Conservation (phyloP, 2,329 filamentous ascomycete genomes). For the Sporothrix mexicana region DNA sequence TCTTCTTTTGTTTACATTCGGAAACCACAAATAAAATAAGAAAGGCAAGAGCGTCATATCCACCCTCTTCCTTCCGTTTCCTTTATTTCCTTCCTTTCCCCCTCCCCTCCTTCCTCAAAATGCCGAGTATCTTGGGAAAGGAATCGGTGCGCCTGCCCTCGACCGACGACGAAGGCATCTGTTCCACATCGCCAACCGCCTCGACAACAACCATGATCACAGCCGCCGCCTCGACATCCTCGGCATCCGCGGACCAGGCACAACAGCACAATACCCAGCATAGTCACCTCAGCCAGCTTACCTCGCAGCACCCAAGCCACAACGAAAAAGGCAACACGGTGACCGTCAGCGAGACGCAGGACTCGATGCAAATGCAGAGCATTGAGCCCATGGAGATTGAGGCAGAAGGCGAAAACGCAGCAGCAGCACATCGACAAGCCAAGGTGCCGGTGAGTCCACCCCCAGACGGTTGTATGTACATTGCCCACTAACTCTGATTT, state of each 20-base stretch:
- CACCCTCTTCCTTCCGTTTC: background rate
- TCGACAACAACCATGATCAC: constrained; percentile 33
- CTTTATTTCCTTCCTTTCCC: background rate
- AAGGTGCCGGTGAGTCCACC: background rate
- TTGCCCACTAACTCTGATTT: background rate
- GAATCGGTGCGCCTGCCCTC: constrained; percentile 30
- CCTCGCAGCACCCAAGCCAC: background rate
- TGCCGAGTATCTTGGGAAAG: constrained; percentile 9
- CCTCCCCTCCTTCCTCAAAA: background rate
- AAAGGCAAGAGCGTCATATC: background rate
- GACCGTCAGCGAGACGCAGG: constrained; percentile 2
- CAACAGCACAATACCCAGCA: background rate
- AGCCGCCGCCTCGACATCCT: constrained; percentile 25
- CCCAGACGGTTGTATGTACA: too few species aligned
- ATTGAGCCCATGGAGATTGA: constrained; percentile 24
- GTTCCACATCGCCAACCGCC: constrained; percentile 22
- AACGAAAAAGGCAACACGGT: background rate
- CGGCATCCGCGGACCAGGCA: background rate
- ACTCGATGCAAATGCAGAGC: background rate
- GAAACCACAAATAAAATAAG: background rate
- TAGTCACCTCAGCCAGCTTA: background rate
- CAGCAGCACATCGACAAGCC: background rate
- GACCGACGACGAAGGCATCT: constrained; percentile 25
- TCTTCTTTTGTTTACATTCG: background rate
- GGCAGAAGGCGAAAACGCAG: background rate